Percentiles rank a stretch among this genome's conserved stretches.
Conservation (phyloP, 176 grass and related monocot species). For the Miscanthus lutarioriparius region DNA sequence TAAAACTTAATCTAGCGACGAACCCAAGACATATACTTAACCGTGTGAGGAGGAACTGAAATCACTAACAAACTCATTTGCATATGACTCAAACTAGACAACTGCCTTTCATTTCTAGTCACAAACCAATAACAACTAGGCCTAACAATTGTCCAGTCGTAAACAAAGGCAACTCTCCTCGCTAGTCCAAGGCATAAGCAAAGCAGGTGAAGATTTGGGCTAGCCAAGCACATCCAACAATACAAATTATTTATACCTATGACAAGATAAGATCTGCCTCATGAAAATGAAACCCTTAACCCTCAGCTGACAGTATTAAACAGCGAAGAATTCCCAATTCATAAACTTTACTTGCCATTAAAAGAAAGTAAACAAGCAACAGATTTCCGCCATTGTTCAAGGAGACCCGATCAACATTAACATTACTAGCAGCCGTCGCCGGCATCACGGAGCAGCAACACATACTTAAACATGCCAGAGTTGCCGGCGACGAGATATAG, state of each 20-base stretch:
- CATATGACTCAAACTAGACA: not conserved
- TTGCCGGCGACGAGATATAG: slow-evolving; percentile 18
- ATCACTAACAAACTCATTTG: not conserved
- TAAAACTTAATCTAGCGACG: not conserved
- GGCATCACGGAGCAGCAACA: slow-evolving; percentile 28
- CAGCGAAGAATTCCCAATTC: not conserved
- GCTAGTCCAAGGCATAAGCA: not conserved
- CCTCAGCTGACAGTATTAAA: not conserved
- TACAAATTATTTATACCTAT: not conserved
- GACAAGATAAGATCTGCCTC: not conserved
- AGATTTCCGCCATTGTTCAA: not conserved
- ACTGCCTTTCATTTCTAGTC: not conserved
- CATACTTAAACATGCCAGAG: slow-evolving; percentile 21
- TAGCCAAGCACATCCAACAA: not conserved
- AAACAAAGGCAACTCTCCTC: not conserved
- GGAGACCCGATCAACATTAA: not conserved
- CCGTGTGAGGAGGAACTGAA: not conserved
- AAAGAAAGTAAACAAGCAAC: not conserved
- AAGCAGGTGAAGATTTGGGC: not conserved
- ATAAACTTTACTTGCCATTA: not conserved
- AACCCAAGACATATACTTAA: not conserved
- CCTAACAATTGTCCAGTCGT: not conserved
- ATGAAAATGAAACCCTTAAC: not conserved
- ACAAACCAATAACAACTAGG: not conserved
- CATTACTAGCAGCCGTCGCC: slow-evolving; percentile 26